These are phyloP conservation scores for Kazachstania bromeliacearum DNA, from an alignment of 805 yeast species.

Conservation along the genomic window DNA sequence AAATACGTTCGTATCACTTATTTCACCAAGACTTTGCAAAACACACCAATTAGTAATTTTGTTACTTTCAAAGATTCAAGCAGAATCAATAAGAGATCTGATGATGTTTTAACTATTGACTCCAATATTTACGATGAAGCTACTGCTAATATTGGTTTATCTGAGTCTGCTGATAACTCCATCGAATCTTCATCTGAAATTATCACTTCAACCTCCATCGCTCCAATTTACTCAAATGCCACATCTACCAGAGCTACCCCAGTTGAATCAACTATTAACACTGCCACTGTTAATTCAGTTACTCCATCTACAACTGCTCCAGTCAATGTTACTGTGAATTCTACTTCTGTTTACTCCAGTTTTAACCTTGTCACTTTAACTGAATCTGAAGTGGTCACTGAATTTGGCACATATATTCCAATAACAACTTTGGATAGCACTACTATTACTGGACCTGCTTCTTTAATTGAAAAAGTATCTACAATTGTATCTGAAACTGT, in stretches of 20 bases:
- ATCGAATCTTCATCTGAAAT: neutral
- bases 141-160: conserved; percentile 2
- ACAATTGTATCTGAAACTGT: neutral
- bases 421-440: neutral
- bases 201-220: neutral
- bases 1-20: conserved; percentile 21
- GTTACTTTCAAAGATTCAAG: conserved; percentile 4
- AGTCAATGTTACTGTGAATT: neutral
- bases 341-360: neutral
- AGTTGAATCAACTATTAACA: conserved; percentile 1
- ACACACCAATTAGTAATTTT: conserved; percentile 10
- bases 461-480: neutral
- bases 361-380: neutral
- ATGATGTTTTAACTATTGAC: conserved; percentile 6
- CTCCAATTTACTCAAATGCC: neutral
- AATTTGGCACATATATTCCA: conserved; percentile 3
- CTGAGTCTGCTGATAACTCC: neutral
- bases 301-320: conserved; percentile 1
- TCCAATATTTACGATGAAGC: conserved; percentile 7
- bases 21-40: conserved; percentile 10
- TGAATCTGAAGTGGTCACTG: conserved; percentile 2
- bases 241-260: neutral
- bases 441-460: neutral
- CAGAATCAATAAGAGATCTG: conserved; percentile 8
- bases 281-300: neutral